phyloP scores from a whole-genome alignment of 1,284 basidiomycete species.

The Fomitopsis betulina region DNA sequence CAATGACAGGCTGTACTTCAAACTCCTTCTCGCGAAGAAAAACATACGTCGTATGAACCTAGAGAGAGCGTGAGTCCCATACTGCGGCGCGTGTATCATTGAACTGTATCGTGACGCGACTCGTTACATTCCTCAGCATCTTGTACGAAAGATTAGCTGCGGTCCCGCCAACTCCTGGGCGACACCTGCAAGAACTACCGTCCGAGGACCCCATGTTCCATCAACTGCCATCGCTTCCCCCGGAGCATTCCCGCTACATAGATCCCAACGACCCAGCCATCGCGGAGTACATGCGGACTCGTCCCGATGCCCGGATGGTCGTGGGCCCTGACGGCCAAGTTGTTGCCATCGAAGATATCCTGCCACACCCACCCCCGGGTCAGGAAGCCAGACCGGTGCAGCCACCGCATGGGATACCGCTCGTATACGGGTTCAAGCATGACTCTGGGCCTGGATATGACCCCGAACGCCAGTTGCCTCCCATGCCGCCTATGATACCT shows the following conservation, averaged over 20 bases:
- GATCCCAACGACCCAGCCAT: conserved; percentile 39
- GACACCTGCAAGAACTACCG: conserved; percentile 24
- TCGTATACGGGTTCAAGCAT: conserved; percentile 28
- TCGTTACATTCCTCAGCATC: conserved; percentile 40
- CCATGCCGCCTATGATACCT: conserved; percentile 41
- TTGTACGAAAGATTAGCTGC: conserved; percentile 71
- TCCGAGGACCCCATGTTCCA: conserved; percentile 24
- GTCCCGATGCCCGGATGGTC: conserved; percentile 39
- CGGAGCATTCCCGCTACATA: conserved; percentile 23
- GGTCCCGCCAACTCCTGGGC: conserved; percentile 50
- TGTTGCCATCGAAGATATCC: conserved; percentile 40
- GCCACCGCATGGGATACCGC: conserved; percentile 32
- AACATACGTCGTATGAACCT: conserved; percentile 87
- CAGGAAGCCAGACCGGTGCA: conserved; percentile 12
- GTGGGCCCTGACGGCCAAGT: conserved; percentile 43
- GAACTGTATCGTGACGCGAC: conserved; percentile 4
- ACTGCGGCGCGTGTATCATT: conserved; percentile 16
- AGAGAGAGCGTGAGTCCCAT: conserved; percentile 75
- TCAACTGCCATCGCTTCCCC: conserved; percentile 28
- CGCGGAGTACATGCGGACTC: conserved; percentile 42
- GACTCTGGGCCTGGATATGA: conserved; percentile 37
- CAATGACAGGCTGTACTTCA: conserved; percentile 83
- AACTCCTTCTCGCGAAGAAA: conserved; percentile 77
- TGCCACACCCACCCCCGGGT: conserved; percentile 31
- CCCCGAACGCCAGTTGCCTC: conserved; percentile 41